phyloP scores from a whole-genome alignment of 1,284 basidiomycete species.

The Cryptococcus wingfieldii region DNA sequence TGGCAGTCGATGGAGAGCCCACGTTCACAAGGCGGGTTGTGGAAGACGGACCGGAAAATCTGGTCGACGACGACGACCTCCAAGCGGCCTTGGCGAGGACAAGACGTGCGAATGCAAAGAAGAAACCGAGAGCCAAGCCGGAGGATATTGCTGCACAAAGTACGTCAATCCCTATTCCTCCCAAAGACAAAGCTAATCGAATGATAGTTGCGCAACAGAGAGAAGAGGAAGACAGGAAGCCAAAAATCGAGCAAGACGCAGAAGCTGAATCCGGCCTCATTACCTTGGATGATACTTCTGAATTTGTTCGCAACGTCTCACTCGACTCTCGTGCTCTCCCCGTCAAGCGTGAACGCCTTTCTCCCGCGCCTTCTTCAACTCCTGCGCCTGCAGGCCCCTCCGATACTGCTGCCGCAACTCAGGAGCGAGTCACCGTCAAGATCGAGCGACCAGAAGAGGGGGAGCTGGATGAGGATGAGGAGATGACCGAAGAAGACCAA shows the following conservation, averaged over 20 bases:
- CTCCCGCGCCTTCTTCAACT: constrained; percentile 20
- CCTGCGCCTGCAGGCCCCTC: constrained; percentile 12
- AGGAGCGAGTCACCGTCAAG: constrained; percentile 52
- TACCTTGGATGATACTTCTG: constrained; percentile 93
- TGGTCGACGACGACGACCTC: constrained; percentile 97
- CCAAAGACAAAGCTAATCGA: neutral
- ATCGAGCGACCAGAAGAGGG: constrained; percentile 48
- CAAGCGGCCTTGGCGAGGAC: constrained; percentile 86
- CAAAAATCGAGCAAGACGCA: constrained; percentile 56
- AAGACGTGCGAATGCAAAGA: constrained; percentile 73
- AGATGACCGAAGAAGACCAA: constrained; percentile 65
- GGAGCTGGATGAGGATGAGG: constrained; percentile 52
- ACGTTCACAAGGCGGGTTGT: constrained; percentile 29
- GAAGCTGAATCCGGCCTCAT: constrained; percentile 62
- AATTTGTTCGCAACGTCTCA: constrained; percentile 88
- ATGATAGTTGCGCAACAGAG: constrained; percentile 58
- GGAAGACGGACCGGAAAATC: constrained; percentile 72
- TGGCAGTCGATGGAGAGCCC: constrained; percentile 73
- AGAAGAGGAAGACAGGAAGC: constrained; percentile 50
- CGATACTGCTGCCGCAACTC: constrained; percentile 17
- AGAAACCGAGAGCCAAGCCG: constrained; percentile 70
- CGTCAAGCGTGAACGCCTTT: constrained; percentile 40
- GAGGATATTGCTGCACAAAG: constrained; percentile 79
- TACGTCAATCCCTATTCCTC: constrained; percentile 48
- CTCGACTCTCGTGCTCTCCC: constrained; percentile 45